A percentile compares a stretch with the other conserved stretches of the same genome.
phyloP scores from a whole-genome alignment of 805 yeast species.

The Candida berthetii region DNA sequence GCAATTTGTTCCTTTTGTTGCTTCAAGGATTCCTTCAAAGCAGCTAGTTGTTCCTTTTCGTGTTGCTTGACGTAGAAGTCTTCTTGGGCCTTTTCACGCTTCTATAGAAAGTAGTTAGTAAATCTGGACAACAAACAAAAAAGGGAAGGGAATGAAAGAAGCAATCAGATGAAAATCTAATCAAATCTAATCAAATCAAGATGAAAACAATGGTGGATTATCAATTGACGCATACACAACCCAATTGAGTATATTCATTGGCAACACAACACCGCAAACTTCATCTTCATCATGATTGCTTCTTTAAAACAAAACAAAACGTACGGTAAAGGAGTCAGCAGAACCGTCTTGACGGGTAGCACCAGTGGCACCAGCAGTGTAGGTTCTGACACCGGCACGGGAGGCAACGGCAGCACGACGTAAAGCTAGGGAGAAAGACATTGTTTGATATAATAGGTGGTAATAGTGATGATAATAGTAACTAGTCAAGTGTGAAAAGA shows the following conservation, averaged over 20 bases:
- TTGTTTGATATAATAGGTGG: constrained; percentile 2
- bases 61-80: constrained; percentile 80
- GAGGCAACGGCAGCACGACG: constrained; percentile 32
- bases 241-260: too few relatives aligned
- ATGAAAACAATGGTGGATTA: not conserved
- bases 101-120: constrained; percentile 31
- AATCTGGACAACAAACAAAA: too few relatives aligned
- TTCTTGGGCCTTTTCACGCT: constrained; percentile 92
- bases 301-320: constrained; percentile 15
- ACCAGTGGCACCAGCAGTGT: constrained; percentile 58
- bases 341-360: constrained; percentile 47
- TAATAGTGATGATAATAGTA: too few relatives aligned
- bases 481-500: too few relatives aligned
- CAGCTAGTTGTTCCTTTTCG: constrained; percentile 81
- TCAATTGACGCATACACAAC: too few relatives aligned
- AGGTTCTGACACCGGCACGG: constrained; percentile 20
- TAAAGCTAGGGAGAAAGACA: constrained; percentile 22
- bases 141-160: not conserved
- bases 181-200: too few relatives aligned
- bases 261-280: too few relatives aligned
- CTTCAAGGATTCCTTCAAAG: constrained; percentile 69
- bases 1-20: constrained; percentile 64
- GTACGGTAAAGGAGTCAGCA: constrained; percentile 54
- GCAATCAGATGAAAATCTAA: not conserved
- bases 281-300: too few relatives aligned